Evolutionary conservation across 179 eudicot genomes (phyloP).

Genomic region (Corrigiola litoralis): DNA sequence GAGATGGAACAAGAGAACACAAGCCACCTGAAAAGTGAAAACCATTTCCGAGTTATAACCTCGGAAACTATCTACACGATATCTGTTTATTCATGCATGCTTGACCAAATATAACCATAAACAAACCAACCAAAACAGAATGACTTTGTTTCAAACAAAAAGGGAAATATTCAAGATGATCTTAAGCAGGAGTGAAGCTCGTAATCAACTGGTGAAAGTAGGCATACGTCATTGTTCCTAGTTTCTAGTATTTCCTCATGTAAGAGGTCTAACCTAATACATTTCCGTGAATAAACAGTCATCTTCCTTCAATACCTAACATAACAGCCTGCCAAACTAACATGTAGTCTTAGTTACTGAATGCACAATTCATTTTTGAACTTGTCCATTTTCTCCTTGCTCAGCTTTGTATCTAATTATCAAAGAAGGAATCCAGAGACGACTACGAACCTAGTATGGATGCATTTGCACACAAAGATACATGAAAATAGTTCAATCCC

Average conservation of each 20-base stretch:
- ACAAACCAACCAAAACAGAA: background rate
- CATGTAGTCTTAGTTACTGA: background rate
- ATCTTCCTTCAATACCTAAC: background rate
- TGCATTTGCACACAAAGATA: too few relatives aligned
- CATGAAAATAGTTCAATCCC: too few relatives aligned
- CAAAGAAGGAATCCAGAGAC: too few relatives aligned
- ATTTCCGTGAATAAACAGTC: background rate
- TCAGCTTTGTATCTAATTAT: too few relatives aligned
- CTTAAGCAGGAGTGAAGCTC: background rate
- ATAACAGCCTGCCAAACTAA: background rate
- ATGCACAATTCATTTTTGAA: background rate
- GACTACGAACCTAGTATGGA: too few relatives aligned
- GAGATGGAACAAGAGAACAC: conserved; percentile 81
- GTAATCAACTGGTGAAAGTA: background rate
- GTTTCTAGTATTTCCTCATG: background rate
- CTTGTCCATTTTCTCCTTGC: background rate
- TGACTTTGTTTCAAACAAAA: too few relatives aligned
- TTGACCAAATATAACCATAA: background rate
- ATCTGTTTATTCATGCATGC: background rate
- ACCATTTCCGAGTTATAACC: background rate
- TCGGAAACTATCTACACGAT: background rate
- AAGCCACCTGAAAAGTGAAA: conserved; percentile 84
- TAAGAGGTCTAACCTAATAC: background rate
- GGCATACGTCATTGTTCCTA: background rate
- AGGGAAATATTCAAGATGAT: too few relatives aligned